Percentiles rank a stretch among this genome's conserved stretches.
Evolutionary conservation across 306 rosid species (phyloP).

Genomic region (Dryas alaskensis): DNA sequence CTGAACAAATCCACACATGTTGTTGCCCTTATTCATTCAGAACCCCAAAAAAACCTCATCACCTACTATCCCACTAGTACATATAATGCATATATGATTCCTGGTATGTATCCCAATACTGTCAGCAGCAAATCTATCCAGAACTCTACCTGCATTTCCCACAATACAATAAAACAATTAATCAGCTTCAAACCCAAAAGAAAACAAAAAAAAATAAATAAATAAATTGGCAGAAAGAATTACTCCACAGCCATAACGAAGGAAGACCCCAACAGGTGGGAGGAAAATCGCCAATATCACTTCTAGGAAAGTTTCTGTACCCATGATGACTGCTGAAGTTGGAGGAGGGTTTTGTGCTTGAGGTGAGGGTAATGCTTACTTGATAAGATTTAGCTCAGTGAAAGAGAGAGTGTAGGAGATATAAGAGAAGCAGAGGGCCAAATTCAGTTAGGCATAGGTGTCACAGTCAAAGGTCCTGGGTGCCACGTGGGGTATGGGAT

Average conservation of each 20-base stretch:
- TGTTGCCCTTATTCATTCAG: neutral
- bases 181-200: neutral
- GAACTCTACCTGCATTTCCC: conserved; percentile 59
- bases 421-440: neutral
- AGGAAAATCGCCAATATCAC: conserved; percentile 52
- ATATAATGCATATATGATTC: conserved; percentile 65
- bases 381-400: neutral
- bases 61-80: conserved; percentile 48
- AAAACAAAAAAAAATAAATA: neutral
- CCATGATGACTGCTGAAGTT: conserved; percentile 33
- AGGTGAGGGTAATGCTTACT: neutral
- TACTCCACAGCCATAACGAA: conserved; percentile 67
- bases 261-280: conserved; percentile 77
- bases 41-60: neutral
- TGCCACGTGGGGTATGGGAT: neutral
- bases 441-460: neutral
- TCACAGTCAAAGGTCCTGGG: neutral
- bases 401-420: neutral
- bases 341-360: neutral
- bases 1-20: neutral
- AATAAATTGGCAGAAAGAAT: neutral
- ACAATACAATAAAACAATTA: neutral
- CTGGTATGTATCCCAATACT: conserved; percentile 61
- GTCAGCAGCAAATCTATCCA: conserved; percentile 62
- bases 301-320: conserved; percentile 61